Evolutionary conservation across 306 rosid species (phyloP).

Genomic region (Clitoria ternatea): DNA sequence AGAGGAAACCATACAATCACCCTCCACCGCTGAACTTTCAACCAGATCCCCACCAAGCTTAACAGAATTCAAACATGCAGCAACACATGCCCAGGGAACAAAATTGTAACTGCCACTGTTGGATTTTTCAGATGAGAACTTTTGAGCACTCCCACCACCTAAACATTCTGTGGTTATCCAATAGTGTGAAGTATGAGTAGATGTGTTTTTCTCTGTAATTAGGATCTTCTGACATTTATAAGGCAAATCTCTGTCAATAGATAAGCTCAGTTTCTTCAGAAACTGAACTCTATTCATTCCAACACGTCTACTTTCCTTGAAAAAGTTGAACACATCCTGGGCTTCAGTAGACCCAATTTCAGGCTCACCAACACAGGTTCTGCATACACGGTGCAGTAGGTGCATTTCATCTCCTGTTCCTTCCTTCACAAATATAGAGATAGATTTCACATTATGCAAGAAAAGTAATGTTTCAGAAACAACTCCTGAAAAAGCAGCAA

Average conservation of each 20-base stretch:
- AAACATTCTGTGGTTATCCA: constrained; percentile 91
- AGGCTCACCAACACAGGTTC: constrained; percentile 58
- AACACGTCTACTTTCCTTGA: constrained; percentile 46
- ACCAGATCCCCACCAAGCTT: constrained; percentile 40
- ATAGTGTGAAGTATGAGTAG: constrained; percentile 57
- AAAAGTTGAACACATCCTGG: constrained; percentile 62
- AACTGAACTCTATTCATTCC: constrained; percentile 74
- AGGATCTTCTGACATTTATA: constrained; percentile 68
- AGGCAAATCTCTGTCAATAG: constrained; percentile 59
- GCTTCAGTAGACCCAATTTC: constrained; percentile 48
- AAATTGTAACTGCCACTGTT: constrained; percentile 49
- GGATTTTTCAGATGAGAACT: constrained; percentile 39
- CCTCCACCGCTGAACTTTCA: constrained; percentile 33
- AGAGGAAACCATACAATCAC: constrained; percentile 32
- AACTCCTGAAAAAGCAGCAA: constrained; percentile 72
- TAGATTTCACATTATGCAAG: constrained; percentile 69
- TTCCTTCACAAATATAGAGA: constrained; percentile 83
- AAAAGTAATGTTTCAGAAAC: constrained; percentile 88
- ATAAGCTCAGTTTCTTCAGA: constrained; percentile 63
- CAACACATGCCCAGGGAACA: constrained; percentile 99
- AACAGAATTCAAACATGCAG: constrained; percentile 70
- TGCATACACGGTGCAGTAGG: constrained; percentile 68
- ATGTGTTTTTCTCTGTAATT: constrained; percentile 54
- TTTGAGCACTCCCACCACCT: constrained; percentile 59
- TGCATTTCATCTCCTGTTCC: constrained; percentile 80